Conservation (phyloP, 352 stramenopile species). For the Hyaloperonospora brassicae region DNA sequence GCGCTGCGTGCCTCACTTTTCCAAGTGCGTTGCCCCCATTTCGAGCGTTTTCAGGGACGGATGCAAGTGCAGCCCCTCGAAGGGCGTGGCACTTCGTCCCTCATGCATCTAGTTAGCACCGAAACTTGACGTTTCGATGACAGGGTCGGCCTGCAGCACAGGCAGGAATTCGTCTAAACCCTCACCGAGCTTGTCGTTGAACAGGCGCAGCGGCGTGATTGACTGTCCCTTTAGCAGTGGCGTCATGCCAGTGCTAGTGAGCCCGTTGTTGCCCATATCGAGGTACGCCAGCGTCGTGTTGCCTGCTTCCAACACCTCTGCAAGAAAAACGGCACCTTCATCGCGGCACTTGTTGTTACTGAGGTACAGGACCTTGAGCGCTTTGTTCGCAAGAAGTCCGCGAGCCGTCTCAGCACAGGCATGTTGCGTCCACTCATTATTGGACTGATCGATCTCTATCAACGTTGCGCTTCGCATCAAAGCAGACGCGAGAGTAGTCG, state of each 20-base stretch:
- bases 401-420: slow-evolving; percentile 32
- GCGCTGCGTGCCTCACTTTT: slow-evolving; percentile 48
- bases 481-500: slow-evolving; percentile 31
- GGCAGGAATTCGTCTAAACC: slow-evolving; percentile 45
- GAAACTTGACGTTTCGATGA: slow-evolving; percentile 54
- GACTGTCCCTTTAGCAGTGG: slow-evolving; percentile 34
- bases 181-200: slow-evolving; percentile 63
- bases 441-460: slow-evolving; percentile 52
- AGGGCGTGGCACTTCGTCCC: slow-evolving; percentile 45
- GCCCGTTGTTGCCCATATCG: slow-evolving; percentile 62
- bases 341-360: slow-evolving; percentile 58
- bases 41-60: slow-evolving; percentile 69
- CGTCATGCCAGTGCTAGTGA: slow-evolving; percentile 42
- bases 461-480: slow-evolving; percentile 46
- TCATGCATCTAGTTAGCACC: slow-evolving; percentile 68
- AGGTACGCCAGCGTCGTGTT: slow-evolving; percentile 46
- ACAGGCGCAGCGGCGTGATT: slow-evolving; percentile 58
- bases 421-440: slow-evolving; percentile 44
- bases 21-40: slow-evolving; percentile 79
- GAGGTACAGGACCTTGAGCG: slow-evolving; percentile 39
- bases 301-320: slow-evolving; percentile 21
- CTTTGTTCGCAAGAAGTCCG: slow-evolving; percentile 39
- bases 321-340: slow-evolving; percentile 34
- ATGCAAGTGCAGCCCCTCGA: slow-evolving; percentile 55
- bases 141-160: slow-evolving; percentile 38